Evolutionary conservation across 2,329 filamentous ascomycete genomes (phyloP), one percentile per base, ranked within the genome.

Genomic region (Hypoxylon sp.): DNA sequence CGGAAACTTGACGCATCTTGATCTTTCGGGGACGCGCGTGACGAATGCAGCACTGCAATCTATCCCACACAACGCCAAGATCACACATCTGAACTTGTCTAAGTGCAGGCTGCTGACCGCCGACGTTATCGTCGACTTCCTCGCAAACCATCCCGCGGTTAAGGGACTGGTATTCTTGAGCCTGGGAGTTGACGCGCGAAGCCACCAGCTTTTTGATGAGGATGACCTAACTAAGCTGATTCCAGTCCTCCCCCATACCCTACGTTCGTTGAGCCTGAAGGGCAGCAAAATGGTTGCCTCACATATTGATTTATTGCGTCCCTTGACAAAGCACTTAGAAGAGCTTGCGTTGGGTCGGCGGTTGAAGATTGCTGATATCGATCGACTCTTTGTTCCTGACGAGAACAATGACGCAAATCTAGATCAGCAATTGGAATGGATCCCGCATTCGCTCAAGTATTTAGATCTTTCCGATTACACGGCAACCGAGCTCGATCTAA

Each of bases 31-130:
- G 72, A 94, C 92, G 1, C 87, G 90, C 71, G 88, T 96, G 73
- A 94, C 90, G 34, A 88, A 93, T 77, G 82, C 84, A 23, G 92
- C 92, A 3, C 83, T 96, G 14, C 82, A 86, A 72, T 88, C 88
- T 19, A 92, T 95, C 68, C 91, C 92, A 0, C 76, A 83, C n/a
- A 90, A 90, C 3, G 92, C 93, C 10, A 84, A 83, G 68, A 85
- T 95, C 70, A 94, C 91, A 0, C 93, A 96, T 76, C 82, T 96
- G 59, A 94, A 93, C 75, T 81, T 96, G 50, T 89, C 91, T 69
- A 93, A 92, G 79, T 95, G 93, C 82, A 89, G 87, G 57, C 85
- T 88, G 58, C 83, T 96, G 58, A 87, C 88, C 9, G 89, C 91
- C 0, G 81, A 87, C 13, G 86, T 82, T 7, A 87, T 95, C 14